Base-by-base conservation (phyloP, 164 flowering plant genomes). In the Tetrastigma voinierianum region DNA sequence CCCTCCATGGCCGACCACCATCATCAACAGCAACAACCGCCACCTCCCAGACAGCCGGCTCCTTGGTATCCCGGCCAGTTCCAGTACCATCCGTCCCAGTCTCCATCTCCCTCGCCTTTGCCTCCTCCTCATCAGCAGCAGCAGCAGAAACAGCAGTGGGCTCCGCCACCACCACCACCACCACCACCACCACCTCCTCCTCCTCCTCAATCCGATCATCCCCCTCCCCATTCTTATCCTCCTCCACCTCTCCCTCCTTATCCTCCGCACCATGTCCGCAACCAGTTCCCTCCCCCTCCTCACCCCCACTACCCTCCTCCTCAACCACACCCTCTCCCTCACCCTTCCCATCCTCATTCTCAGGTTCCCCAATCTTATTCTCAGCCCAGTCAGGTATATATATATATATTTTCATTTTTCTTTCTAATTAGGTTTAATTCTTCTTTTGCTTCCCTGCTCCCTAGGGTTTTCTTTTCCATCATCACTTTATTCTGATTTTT, bases 31-130 rank as follows among this genome's bases (percentile, higher is more conserved):
- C 73, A 51, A 25, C 69, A 64, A 13, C 78, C 63, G 17, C 82
- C 66, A 0, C 74, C 67, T 13, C 71, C 74, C 19, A 13, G 59
- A 3, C 83, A 73, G 5, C 82, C 80, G 10, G 75, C 71, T 45
- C 78, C 78, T 9, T 84, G 83, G 84, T 82, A 70, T 62, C 45
- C 89, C 18, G 70, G 67, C 61, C 94, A 86, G 66, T 82, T 76
- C 62, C 90, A 88, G 52, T 81, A 76, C 74, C 87, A 79, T 0
- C 73, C 75, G 9, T 43, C 70, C 20, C 76, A 67, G 51, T 68
- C 77, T 11, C 71, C 72, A 23, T 67, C 79, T 19, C 72, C 76
- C 23, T 45, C 78, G 1, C 74, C 80, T 14, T 53, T 69, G 15
- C 65, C 70, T 51, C 51, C 67, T 15, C 51, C 14, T 40, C 68